Conservation (phyloP, 805 yeast genomes). For the Maudiozyma saulgeensis region DNA sequence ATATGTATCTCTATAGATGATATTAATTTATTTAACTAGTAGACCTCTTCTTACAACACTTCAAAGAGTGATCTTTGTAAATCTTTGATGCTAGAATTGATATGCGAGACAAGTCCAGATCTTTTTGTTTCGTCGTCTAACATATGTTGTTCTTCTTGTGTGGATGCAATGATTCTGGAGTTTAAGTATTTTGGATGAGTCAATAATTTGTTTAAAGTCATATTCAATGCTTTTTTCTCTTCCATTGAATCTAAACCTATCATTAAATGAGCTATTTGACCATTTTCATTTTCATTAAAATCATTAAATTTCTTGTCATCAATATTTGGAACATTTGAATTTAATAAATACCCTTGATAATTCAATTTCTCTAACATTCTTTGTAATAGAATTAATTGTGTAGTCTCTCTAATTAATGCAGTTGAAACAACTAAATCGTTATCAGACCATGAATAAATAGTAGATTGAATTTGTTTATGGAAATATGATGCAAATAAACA, state of each 20-base stretch:
- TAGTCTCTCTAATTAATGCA: slow-evolving; percentile 52
- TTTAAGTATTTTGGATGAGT: slow-evolving; percentile 81
- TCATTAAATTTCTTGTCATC: slow-evolving; percentile 8
- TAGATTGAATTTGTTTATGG: slow-evolving; percentile 51
- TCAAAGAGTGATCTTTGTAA: slow-evolving; percentile 35
- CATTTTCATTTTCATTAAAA: slow-evolving; percentile 5
- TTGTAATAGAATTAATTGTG: slow-evolving; percentile 57
- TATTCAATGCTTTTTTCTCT: slow-evolving; percentile 50
- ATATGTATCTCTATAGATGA: background rate
- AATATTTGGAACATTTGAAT: slow-evolving; percentile 7
- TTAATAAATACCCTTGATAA: slow-evolving; percentile 38
- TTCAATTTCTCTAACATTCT: slow-evolving; percentile 46
- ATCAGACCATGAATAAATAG: slow-evolving; percentile 61
- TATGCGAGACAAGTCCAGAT: slow-evolving; percentile 34
- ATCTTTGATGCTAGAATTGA: slow-evolving; percentile 45
- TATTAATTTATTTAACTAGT: background rate
- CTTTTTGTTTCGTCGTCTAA: slow-evolving; percentile 40
- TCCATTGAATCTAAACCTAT: slow-evolving; percentile 56
- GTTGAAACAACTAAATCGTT: slow-evolving; percentile 33
- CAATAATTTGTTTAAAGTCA: slow-evolving; percentile 58
- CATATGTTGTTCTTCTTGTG: slow-evolving; percentile 53
- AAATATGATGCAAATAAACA: slow-evolving; percentile 55
- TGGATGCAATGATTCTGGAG: slow-evolving; percentile 54
- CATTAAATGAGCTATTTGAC: slow-evolving; percentile 25
- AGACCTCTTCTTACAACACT: slow-evolving; percentile 2